These are phyloP conservation scores for Polytolypa hystricis DNA, from an alignment of 2,329 filamentous ascomycete genomes.

Conservation along the genomic window DNA sequence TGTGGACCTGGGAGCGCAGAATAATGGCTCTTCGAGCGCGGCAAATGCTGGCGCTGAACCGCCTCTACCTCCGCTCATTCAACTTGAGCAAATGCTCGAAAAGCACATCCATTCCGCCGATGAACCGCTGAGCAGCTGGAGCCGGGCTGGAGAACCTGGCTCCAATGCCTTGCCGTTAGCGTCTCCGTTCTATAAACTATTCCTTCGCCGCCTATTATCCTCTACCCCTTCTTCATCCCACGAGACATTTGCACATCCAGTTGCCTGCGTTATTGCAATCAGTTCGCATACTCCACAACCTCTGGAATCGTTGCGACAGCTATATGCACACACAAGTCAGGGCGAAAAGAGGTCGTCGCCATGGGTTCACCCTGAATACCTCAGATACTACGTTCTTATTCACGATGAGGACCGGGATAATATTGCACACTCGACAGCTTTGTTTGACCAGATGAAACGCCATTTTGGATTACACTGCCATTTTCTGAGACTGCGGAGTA, in stretches of 20 bases:
- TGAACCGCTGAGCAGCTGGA: slow-evolving; percentile 25
- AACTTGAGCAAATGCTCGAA: slow-evolving; percentile 72
- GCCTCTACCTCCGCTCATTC: slow-evolving; percentile 30
- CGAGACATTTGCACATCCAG: slow-evolving; percentile 89
- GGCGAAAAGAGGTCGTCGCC: slow-evolving; percentile 62
- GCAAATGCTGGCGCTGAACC: slow-evolving; percentile 32
- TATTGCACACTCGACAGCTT: slow-evolving; percentile 72
- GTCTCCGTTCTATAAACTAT: slow-evolving; percentile 76
- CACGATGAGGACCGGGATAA: slow-evolving; percentile 95
- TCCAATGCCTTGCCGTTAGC: slow-evolving; percentile 31
- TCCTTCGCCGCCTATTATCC: slow-evolving; percentile 72
- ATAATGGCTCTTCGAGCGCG: slow-evolving; percentile 22
- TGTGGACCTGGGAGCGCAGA: slow-evolving; percentile 48
- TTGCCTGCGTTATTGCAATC: slow-evolving; percentile 88
- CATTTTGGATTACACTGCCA: slow-evolving; percentile 95
- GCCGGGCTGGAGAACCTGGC: slow-evolving; percentile 21
- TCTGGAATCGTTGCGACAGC: slow-evolving; percentile 71
- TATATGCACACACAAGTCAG: slow-evolving; percentile 76
- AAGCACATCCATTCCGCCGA: slow-evolving; percentile 69
- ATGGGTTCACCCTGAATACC: slow-evolving; percentile 85
- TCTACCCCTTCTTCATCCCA: slow-evolving; percentile 67
- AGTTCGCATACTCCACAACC: slow-evolving; percentile 76
- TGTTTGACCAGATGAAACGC: slow-evolving; percentile 99
- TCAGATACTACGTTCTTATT: slow-evolving; percentile 91
- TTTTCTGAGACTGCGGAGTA: slow-evolving; percentile 71